A percentile compares a stretch with the other conserved stretches of the same genome.
Evolutionary conservation across 2,329 filamentous ascomycete genomes (phyloP).

Genomic region (Calonectria pteridis): DNA sequence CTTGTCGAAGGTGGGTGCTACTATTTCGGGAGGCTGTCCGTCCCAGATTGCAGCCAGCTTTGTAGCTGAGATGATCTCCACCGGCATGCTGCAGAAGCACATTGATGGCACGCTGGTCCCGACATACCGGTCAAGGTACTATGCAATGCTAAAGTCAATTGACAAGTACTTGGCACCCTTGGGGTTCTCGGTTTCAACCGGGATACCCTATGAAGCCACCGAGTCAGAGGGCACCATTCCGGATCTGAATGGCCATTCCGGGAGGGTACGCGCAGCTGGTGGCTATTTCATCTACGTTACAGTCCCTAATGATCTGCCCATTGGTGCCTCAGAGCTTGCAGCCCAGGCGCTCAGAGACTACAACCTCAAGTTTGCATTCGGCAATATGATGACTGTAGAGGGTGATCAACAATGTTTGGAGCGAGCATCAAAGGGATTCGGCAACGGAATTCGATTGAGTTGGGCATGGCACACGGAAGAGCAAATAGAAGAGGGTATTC

Average conservation of each 20-base stretch:
- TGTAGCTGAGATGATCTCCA: slow-evolving; percentile 34
- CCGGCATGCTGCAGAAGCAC: slow-evolving; percentile 33
- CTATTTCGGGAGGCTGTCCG: slow-evolving; percentile 12
- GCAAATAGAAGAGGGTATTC: slow-evolving; percentile 12
- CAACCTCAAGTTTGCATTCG: slow-evolving; percentile 19
- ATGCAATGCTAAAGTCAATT: slow-evolving; percentile 31
- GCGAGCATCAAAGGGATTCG: not conserved
- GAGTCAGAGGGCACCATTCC: not conserved
- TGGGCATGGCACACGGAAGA: slow-evolving; percentile 16
- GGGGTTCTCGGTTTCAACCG: slow-evolving; percentile 29
- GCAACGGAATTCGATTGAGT: slow-evolving; percentile 4
- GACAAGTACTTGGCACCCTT: slow-evolving; percentile 33
- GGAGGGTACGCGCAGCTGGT: not conserved
- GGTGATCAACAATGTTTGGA: not conserved
- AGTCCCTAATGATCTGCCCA: not conserved
- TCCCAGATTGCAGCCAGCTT: slow-evolving; percentile 7
- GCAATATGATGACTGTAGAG: slow-evolving; percentile 10
- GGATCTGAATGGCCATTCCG: not conserved
- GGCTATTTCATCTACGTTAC: slow-evolving; percentile 11
- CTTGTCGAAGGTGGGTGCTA: slow-evolving; percentile 1
- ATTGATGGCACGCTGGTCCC: slow-evolving; percentile 36
- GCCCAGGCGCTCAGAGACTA: not conserved
- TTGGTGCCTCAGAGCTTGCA: not conserved
- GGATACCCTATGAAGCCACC: slow-evolving; percentile 26
- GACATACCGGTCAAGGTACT: slow-evolving; percentile 33